phyloP scores from a whole-genome alignment of 768 basidiomycete species.

The Suillus spraguei region DNA sequence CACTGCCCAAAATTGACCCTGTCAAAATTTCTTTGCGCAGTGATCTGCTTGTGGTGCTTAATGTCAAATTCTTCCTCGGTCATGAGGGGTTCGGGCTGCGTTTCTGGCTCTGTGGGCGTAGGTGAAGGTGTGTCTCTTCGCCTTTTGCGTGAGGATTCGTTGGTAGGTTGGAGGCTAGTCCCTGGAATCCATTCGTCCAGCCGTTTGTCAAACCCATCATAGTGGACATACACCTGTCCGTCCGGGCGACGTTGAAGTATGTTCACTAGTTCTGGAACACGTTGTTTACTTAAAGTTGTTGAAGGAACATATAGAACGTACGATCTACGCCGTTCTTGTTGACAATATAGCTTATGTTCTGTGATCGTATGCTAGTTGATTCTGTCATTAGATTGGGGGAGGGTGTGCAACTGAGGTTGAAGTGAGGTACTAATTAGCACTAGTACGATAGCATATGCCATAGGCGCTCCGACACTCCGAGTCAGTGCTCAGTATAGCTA shows the following conservation, averaged over 20 bases:
- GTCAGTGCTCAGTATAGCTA: background rate
- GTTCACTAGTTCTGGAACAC: conserved; percentile 44
- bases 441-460: background rate
- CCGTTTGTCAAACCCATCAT: conserved; percentile 67
- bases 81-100: conserved; percentile 39
- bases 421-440: background rate
- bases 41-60: conserved; percentile 66
- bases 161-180: conserved; percentile 31
- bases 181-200: conserved; percentile 75
- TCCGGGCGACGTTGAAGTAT: conserved; percentile 52
- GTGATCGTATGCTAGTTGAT: conserved; percentile 13
- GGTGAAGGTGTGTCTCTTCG: conserved; percentile 22
- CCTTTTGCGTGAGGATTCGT: conserved; percentile 18
- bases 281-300: conserved; percentile 15
- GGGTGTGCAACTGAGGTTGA: background rate
- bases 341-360: conserved; percentile 23
- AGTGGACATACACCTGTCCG: conserved; percentile 71
- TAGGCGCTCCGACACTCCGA: background rate
- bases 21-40: conserved; percentile 81
- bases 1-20: conserved; percentile 84
- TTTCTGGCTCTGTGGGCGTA: conserved; percentile 18
- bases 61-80: conserved; percentile 74
- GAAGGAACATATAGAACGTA: conserved; percentile 28
- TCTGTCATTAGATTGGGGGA: conserved; percentile 22
- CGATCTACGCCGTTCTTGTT: conserved; percentile 38